Percentiles rank a stretch among this genome's conserved stretches.
phyloP scores from a whole-genome alignment of 495 filamentous ascomycete species.

The Penicilliopsis zonata region DNA sequence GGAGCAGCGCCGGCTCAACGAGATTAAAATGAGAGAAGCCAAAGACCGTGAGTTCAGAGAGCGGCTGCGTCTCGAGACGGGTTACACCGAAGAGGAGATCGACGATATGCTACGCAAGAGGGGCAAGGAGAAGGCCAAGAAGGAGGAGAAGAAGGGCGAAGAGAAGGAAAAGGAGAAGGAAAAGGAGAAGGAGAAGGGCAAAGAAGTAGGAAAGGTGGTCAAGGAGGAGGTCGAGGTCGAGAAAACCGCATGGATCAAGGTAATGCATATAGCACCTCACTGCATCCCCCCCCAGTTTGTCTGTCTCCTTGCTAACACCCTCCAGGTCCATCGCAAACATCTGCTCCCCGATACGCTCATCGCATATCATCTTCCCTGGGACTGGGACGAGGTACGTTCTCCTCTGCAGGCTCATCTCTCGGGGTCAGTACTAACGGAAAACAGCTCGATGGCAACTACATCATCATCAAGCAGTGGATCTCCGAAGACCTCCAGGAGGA shows the following conservation, averaged over 20 bases:
- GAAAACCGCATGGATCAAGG: conserved; percentile 37
- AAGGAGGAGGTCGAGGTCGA: conserved; percentile 29
- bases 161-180: conserved; percentile 34
- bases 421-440: not conserved
- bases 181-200: conserved; percentile 32
- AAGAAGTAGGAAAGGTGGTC: conserved; percentile 31
- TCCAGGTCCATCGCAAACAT: conserved; percentile 35
- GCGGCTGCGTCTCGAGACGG: conserved; percentile 24
- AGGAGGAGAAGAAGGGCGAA: conserved; percentile 36
- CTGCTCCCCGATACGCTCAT: conserved; percentile 38
- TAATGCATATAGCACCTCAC: conserved; percentile 8
- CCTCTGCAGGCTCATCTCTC: not conserved
- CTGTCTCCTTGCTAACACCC: conserved; percentile 4
- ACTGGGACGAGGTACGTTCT: conserved; percentile 34
- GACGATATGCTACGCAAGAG: conserved; percentile 44
- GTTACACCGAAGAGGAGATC: conserved; percentile 34
- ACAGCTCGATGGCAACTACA: conserved; percentile 52
- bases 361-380: conserved; percentile 35
- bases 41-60: conserved; percentile 38
- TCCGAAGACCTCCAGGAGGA: conserved; percentile 58
- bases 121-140: conserved; percentile 41
- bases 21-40: conserved; percentile 10
- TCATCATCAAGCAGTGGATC: conserved; percentile 69
- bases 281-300: not conserved
- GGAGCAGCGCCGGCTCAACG: not conserved